phyloP scores from a whole-genome alignment of 805 yeast species.

The Metschnikowia peoriensis region DNA sequence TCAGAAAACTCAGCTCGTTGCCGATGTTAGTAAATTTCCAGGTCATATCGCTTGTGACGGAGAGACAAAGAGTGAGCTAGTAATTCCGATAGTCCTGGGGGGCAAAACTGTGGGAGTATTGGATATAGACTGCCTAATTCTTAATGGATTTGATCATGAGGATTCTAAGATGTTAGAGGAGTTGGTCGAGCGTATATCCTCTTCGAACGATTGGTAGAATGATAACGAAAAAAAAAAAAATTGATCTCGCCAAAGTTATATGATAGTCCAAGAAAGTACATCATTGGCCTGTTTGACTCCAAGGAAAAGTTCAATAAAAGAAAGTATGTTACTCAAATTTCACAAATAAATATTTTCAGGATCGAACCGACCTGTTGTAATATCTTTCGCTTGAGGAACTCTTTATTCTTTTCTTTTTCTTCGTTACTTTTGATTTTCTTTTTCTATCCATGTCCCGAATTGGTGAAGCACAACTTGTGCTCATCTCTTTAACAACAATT shows the following conservation, averaged over 20 bases:
- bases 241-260: neutral
- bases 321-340: no score
- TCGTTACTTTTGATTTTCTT: no score
- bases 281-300: no score
- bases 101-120: slow-evolving; percentile 64
- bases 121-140: slow-evolving; percentile 75
- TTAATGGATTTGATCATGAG: slow-evolving; percentile 61
- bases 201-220: slow-evolving; percentile 9
- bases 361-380: no score
- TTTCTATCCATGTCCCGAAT: no score
- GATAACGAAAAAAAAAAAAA: neutral
- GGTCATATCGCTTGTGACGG: slow-evolving; percentile 98
- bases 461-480: no score
- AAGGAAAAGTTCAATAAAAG: no score
- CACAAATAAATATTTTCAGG: no score
- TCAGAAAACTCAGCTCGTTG: slow-evolving; percentile 66
- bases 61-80: slow-evolving; percentile 88
- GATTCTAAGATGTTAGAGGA: slow-evolving; percentile 62
- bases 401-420: no score
- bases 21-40: slow-evolving; percentile 74
- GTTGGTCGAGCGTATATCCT: slow-evolving; percentile 39
- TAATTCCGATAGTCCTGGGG: slow-evolving; percentile 66
- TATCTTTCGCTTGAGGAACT: no score
- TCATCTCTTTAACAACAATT: no score
- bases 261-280: neutral